A percentile compares a stretch with the other conserved stretches of the same genome.
These are phyloP conservation scores for Lonicera japonica DNA, from an alignment of 129 eudicot genomes.

Conservation along the genomic window DNA sequence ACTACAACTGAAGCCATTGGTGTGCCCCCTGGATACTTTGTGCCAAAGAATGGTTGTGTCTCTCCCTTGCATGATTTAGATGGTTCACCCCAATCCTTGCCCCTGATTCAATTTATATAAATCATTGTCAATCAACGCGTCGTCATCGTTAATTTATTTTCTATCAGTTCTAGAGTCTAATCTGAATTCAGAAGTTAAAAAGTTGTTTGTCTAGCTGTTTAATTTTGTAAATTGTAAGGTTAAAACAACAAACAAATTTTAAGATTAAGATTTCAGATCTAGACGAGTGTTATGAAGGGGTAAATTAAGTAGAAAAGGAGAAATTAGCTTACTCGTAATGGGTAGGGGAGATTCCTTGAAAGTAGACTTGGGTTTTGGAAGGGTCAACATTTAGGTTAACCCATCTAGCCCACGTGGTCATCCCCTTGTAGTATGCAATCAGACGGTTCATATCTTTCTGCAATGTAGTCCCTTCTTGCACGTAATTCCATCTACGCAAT, in stretches of 20 bases:
- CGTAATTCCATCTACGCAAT: slow-evolving; percentile 65
- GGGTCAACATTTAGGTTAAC: slow-evolving; percentile 49
- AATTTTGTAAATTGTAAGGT: too few species aligned
- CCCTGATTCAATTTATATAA: slow-evolving; percentile 31
- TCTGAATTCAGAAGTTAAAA: too few species aligned
- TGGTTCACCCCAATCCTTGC: slow-evolving; percentile 79
- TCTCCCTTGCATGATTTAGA: slow-evolving; percentile 55
- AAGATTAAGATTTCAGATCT: too few species aligned
- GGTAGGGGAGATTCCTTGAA: slow-evolving; percentile 73
- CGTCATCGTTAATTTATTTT: too few species aligned
- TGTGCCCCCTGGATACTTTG: slow-evolving; percentile 64
- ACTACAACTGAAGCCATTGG: slow-evolving; percentile 54
- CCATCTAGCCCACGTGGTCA: slow-evolving; percentile 78
- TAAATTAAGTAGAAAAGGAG: too few species aligned
- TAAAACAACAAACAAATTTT: too few species aligned
- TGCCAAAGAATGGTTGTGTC: slow-evolving; percentile 59
- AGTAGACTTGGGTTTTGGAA: slow-evolving; percentile 50
- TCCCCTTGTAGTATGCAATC: slow-evolving; percentile 49
- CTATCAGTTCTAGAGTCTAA: too few species aligned
- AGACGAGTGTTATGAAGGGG: too few species aligned
- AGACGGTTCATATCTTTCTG: slow-evolving; percentile 59
- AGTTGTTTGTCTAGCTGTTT: too few species aligned
- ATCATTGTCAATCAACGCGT: neutral
- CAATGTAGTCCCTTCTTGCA: slow-evolving; percentile 41
- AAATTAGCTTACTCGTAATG: slow-evolving; percentile 44